phyloP scores from a whole-genome alignment of 768 basidiomycete genomes.

The Trametes coccinea region DNA sequence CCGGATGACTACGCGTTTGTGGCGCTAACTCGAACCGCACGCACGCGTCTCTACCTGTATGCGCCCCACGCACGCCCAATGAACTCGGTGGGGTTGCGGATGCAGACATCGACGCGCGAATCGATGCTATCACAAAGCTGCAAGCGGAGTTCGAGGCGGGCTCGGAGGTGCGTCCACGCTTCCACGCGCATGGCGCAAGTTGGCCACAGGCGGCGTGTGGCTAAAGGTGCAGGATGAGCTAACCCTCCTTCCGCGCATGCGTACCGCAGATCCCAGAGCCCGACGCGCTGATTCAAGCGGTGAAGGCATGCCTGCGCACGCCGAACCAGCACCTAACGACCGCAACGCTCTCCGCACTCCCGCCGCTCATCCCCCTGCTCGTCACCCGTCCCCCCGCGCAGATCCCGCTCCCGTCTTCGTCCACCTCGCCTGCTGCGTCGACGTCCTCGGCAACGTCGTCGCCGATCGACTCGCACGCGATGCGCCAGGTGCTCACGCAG shows the following conservation, averaged over 20 bases:
- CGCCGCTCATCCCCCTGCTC: conserved; percentile 64
- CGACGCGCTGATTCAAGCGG: conserved; percentile 64
- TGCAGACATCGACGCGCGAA: conserved; percentile 76
- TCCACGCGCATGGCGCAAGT: not conserved
- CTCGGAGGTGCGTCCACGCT: conserved; percentile 52
- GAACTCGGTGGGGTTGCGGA: conserved; percentile 11
- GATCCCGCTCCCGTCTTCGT: conserved; percentile 26
- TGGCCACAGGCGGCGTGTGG: not conserved
- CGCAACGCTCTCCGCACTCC: conserved; percentile 72
- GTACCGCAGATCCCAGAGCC: conserved; percentile 59
- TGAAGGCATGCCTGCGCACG: conserved; percentile 76
- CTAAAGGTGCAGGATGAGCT: not conserved
- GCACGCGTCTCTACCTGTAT: conserved; percentile 4
- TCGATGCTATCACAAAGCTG: conserved; percentile 78
- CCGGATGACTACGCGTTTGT: conserved; percentile 1
- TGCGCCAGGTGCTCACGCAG: conserved; percentile 67
- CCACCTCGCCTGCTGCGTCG: conserved; percentile 41
- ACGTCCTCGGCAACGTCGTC: conserved; percentile 53
- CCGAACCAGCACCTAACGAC: conserved; percentile 81
- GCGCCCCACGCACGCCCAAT: not conserved
- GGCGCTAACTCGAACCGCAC: not conserved
- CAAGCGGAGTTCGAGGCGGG: conserved; percentile 73
- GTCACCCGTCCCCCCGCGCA: conserved; percentile 36
- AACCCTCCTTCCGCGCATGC: not conserved
- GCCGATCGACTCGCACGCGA: conserved; percentile 52